phyloP scores from a whole-genome alignment of 345 rosid species.

The Citrus unshiu region DNA sequence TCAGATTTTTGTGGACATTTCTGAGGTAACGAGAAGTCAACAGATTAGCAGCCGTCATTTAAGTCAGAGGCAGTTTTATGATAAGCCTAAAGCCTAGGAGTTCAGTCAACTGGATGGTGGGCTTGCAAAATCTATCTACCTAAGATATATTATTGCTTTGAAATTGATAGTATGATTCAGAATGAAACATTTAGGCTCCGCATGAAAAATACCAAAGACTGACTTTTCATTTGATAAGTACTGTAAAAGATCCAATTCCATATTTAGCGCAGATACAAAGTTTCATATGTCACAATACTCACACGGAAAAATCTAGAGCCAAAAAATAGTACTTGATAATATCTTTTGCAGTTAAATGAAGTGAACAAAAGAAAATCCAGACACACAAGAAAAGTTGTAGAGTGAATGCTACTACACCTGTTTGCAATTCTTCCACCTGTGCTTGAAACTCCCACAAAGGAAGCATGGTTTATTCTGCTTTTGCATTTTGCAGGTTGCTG shows the following conservation, averaged over 20 bases:
- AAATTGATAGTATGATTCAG: neutral
- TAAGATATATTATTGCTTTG: no score
- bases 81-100: neutral
- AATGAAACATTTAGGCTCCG: neutral
- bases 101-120: neutral
- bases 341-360: neutral
- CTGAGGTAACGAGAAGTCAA: no score
- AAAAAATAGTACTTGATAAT: neutral
- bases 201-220: neutral
- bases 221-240: neutral
- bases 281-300: neutral
- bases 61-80: neutral
- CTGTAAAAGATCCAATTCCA: neutral
- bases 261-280: neutral
- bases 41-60: neutral
- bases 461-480: constrained; percentile 23
- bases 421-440: constrained; percentile 20
- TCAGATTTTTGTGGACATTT: neutral
- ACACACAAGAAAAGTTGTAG: neutral
- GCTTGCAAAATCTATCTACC: no score
- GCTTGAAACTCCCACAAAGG: constrained; percentile 24
- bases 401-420: constrained; percentile 23
- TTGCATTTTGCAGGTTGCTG: constrained; percentile 3
- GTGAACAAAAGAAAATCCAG: neutral
- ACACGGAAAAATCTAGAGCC: neutral